phyloP scores from a whole-genome alignment of 2,329 filamentous ascomycete genomes.

The Neurospora sp. region DNA sequence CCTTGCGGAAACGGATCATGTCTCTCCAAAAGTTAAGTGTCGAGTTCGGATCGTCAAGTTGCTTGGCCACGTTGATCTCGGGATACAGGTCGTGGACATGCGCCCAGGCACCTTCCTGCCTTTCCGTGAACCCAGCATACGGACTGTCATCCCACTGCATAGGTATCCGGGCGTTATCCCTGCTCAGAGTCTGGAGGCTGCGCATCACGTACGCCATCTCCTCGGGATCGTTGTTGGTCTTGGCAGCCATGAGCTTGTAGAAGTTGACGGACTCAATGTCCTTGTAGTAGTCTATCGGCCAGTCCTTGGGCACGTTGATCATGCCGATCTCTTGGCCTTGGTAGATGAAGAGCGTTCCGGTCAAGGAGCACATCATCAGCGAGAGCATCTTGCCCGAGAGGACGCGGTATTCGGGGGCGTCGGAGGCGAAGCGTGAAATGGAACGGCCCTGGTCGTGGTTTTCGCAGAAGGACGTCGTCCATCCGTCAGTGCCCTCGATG shows the following conservation, averaged over 20 bases:
- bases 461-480: conserved; percentile 52
- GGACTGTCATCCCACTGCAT: conserved; percentile 51
- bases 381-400: conserved; percentile 43
- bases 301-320: conserved; percentile 39
- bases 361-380: conserved; percentile 35
- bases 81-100: conserved; percentile 46
- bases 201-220: conserved; percentile 35
- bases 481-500: conserved; percentile 41
- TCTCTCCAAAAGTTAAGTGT: conserved; percentile 53
- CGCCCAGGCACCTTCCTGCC: conserved; percentile 45
- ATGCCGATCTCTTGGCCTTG: conserved; percentile 54
- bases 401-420: conserved; percentile 31
- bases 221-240: conserved; percentile 22
- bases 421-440: conserved; percentile 40
- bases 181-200: conserved; percentile 47
- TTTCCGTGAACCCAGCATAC: conserved; percentile 52
- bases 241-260: conserved; percentile 24
- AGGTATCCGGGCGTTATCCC: conserved; percentile 58
- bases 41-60: conserved; percentile 32
- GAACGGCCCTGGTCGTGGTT: conserved; percentile 51
- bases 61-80: conserved; percentile 44
- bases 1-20: conserved; percentile 43
- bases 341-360: conserved; percentile 48
- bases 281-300: conserved; percentile 37
- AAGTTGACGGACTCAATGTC: conserved; percentile 41